Evolutionary conservation across 139 green algal genomes (phyloP).

Genomic region (Closterium sp.): DNA sequence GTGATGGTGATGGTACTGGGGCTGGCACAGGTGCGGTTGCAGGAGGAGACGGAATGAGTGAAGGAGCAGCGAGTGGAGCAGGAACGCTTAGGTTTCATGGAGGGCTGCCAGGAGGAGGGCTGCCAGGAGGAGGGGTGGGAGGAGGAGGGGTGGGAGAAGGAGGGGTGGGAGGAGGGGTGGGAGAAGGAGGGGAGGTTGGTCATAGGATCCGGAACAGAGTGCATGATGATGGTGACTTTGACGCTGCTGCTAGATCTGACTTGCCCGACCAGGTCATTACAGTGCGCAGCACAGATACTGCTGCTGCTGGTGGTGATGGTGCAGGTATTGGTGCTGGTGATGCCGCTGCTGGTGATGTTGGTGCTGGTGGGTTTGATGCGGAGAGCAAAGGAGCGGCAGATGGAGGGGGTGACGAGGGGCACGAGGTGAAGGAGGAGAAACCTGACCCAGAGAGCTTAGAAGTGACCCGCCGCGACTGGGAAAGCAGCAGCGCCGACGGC

Average conservation of each 20-base stretch:
- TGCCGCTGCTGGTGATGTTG: background rate
- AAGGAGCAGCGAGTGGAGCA: too few species aligned
- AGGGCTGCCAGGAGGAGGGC: too few species aligned
- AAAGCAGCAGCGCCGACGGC: too few species aligned
- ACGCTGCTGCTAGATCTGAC: background rate
- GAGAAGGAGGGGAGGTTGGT: background rate
- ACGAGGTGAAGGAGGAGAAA: background rate
- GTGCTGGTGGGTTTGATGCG: background rate
- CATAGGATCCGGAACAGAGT: background rate
- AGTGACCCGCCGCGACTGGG: too few species aligned
- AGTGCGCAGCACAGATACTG: background rate
- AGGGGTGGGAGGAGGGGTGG: too few species aligned
- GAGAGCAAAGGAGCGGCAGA: too few species aligned
- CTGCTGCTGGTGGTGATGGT: background rate
- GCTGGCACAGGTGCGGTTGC: background rate
- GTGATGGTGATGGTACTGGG: background rate
- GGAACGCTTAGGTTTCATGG: too few species aligned
- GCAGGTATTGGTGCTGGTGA: background rate
- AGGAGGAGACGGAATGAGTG: too few species aligned
- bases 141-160: background rate
- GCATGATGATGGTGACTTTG: background rate
- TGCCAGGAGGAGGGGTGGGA: too few species aligned
- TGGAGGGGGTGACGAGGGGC: too few species aligned
- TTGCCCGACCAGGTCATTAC: background rate
- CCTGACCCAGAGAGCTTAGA: too few species aligned